Evolutionary conservation across 2,329 filamentous ascomycete genomes (phyloP), one percentile per base, ranked within the genome.

Genomic region (Byssothecium circinans): DNA sequence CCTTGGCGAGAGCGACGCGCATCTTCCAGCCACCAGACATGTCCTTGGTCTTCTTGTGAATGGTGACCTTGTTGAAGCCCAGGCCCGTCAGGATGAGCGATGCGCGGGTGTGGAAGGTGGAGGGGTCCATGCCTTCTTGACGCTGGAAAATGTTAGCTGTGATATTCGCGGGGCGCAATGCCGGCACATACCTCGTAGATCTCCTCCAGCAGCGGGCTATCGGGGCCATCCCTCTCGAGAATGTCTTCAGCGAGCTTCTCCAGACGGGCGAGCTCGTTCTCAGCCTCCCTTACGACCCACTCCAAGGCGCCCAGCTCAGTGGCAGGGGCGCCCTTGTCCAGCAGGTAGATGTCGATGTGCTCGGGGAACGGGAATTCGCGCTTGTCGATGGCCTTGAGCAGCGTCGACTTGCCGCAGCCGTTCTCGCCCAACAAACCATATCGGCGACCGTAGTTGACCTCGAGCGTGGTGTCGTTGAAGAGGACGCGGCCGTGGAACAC

Each of bases 11-110:
- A 48, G 94, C 94, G 50, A 99, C 94, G 83, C 95, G 90, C 94
- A 99, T 99, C 81, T 92, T 86, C 94, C 94, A 99, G 65, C 94
- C 94, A 89, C 94, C 94, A 59, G 94, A 99, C 95, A 99, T 99
- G 74, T 99, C 95, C 84, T 97, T 99, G 65, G 95, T 99, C 85
- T 95, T 96, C 84, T 99, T 99, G 75, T 95, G 80, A 70, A 99
- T 97, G 47, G 95, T 99, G 62, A 76, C 78, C 81, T 97, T 97
- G 86, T 99, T 96, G 85, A 99, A 99, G 60, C 94, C 94, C 50
- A 99, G 88, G 91, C 94, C 94, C 46, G 94, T 99, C 63, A 99
- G 77, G 72, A 99, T 99, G 59, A 96, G 86, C 46, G 92, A 96
- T 52, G 94, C 94, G 70, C 94, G 90, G 53, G 92, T 96, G 69